Conservation (phyloP, 202 grass and related monocot genomes). For the Musa balbisiana region DNA sequence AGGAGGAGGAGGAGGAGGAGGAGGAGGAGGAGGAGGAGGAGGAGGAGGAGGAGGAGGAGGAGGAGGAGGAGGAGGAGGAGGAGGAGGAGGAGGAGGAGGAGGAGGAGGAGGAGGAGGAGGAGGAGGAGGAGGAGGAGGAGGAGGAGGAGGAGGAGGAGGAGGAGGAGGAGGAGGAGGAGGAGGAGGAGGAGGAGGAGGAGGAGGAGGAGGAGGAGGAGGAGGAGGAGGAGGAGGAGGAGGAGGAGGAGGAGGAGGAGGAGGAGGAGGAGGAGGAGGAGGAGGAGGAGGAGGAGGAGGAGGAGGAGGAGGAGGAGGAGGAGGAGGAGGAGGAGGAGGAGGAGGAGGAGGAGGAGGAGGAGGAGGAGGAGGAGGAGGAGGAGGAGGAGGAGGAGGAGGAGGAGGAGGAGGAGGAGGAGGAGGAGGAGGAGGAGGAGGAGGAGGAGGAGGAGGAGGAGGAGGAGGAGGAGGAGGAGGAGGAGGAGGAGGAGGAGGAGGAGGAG, state of each 20-base stretch:
- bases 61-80: conserved; percentile 13
- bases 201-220: conserved; percentile 23
- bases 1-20: conserved; percentile 13
- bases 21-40: conserved; percentile 23
- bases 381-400: conserved; percentile 23
- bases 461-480: conserved; percentile 20
- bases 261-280: conserved; percentile 23
- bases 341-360: conserved; percentile 22
- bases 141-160: conserved; percentile 23
- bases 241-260: conserved; percentile 13
- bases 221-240: conserved; percentile 22
- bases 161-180: conserved; percentile 22
- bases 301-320: conserved; percentile 13
- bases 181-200: conserved; percentile 13
- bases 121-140: conserved; percentile 13
- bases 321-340: conserved; percentile 23
- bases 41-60: conserved; percentile 22
- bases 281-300: conserved; percentile 22
- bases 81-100: conserved; percentile 23
- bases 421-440: conserved; percentile 13
- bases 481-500: conserved; percentile 11
- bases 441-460: conserved; percentile 23
- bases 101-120: conserved; percentile 22
- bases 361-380: conserved; percentile 13
- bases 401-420: conserved; percentile 22